Base-by-base conservation (phyloP, 2,329 filamentous ascomycete species). In the Aspergillus tanneri region DNA sequence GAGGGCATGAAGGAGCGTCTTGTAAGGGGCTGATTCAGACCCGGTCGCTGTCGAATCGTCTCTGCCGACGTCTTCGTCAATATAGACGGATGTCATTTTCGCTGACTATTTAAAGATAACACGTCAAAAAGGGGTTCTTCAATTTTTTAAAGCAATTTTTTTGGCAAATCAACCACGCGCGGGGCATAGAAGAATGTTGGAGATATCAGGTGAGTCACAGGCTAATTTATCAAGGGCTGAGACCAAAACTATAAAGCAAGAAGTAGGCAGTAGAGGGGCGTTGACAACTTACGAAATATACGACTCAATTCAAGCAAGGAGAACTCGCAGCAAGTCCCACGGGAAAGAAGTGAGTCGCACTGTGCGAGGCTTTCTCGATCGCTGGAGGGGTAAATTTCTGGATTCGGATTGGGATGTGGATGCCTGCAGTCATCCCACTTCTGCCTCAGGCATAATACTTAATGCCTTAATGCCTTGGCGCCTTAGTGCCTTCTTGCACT, bases 61-160 rank as follows among this genome's bases (percentile, higher is more conserved):
- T 60, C 79, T 75, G 61, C 90, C 90, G 58, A 78, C 78, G 61
- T 90, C 87, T 66, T 90, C 87, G 76, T 95, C 90, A 65, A 95
- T 80, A 74, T 91, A 90, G 69, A 87, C 75, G 57, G 50, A 74
- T 32, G 63, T 60, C 70, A 72, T 73, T 43, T 23, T 45, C 52
- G 43, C 34, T 27, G 19, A 22, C 40, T 30, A 10, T 37, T 21
- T 41, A 35, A 18, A 35, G 23, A 14, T 23, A 22, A 19, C 21
- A n/a, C 11, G 32, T 34, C 43, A 22, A n/a, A 38, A 14, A 35
- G 16, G 11, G 5, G 9, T 12, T 30, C 12, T n/a, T n/a, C n/a
- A n/a, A n/a, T n/a, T n/a, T n/a, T n/a, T n/a, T n/a, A n/a, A n/a
- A n/a, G n/a, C n/a, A n/a, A n/a, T n/a, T n/a, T n/a, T n/a, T n/a